phyloP scores from a whole-genome alignment of 352 stramenopile species.

The Discostella stelligera region DNA sequence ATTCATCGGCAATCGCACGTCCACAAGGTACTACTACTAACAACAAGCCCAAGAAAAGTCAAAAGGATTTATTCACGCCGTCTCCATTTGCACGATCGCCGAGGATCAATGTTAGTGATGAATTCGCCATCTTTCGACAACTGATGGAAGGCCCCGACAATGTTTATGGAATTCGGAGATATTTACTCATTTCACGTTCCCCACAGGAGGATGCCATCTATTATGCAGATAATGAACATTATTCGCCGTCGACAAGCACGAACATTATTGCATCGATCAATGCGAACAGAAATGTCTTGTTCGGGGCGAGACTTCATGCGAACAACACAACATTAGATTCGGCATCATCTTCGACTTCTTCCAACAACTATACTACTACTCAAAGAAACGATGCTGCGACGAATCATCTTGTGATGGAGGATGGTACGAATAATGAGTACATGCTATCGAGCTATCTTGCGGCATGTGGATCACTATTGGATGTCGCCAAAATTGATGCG shows the following conservation, averaged over 20 bases:
- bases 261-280: conserved; percentile 53
- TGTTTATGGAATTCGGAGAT: conserved; percentile 37
- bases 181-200: conserved; percentile 36
- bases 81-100: conserved; percentile 39
- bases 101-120: conserved; percentile 29
- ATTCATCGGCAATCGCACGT: conserved; percentile 2
- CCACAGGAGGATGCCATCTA: conserved; percentile 1
- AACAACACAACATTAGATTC: not conserved
- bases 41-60: not conserved
- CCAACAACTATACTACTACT: too few relatives aligned
- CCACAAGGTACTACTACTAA: not conserved
- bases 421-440: conserved; percentile 1
- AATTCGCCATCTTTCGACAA: conserved; percentile 30
- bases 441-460: conserved; percentile 36
- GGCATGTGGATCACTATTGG: conserved; percentile 57
- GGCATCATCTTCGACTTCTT: not conserved
- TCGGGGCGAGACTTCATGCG: conserved; percentile 51
- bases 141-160: conserved; percentile 29
- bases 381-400: not conserved
- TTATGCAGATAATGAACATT: not conserved
- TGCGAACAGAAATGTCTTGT: conserved; percentile 75
- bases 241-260: not conserved
- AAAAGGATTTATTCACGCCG: conserved; percentile 43
- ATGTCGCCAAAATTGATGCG: conserved; percentile 61
- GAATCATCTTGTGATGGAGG: not conserved